Conservation (phyloP, 208 protist genomes). For the Trypanosoma melophagium region DNA sequence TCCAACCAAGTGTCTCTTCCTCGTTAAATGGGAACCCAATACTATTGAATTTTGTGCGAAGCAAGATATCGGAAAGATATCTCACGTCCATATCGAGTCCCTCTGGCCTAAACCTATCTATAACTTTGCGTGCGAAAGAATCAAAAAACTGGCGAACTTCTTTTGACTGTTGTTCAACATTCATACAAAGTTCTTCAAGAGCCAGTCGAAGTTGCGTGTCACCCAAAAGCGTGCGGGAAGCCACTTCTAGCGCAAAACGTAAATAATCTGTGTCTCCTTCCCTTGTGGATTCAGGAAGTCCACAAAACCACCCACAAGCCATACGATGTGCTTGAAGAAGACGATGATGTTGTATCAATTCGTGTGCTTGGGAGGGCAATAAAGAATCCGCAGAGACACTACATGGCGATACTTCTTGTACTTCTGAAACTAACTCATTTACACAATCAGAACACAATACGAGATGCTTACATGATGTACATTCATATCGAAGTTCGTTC, state of each 20-base stretch:
- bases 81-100: conserved; percentile 42
- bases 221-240: conserved; percentile 43
- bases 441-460: conserved; percentile 49
- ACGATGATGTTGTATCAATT: conserved; percentile 19
- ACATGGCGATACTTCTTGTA: not conserved
- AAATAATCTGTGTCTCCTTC: conserved; percentile 82
- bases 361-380: not conserved
- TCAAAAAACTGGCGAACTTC: conserved; percentile 50
- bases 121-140: conserved; percentile 40
- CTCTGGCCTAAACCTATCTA: conserved; percentile 24
- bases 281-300: conserved; percentile 53
- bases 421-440: conserved; percentile 21
- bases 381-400: not conserved
- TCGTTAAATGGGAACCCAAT: conserved; percentile 78
- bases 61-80: conserved; percentile 55
- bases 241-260: conserved; percentile 75
- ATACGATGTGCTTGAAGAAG: conserved; percentile 46
- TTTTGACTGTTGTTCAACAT: conserved; percentile 32
- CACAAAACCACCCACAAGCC: conserved; percentile 71
- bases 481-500: conserved; percentile 27
- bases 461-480: conserved; percentile 70
- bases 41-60: conserved; percentile 72
- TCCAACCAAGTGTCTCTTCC: conserved; percentile 68
- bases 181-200: conserved; percentile 40
- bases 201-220: conserved; percentile 37